Conservation (phyloP, 2,329 filamentous ascomycete genomes). For the Aspergillus flavus region DNA sequence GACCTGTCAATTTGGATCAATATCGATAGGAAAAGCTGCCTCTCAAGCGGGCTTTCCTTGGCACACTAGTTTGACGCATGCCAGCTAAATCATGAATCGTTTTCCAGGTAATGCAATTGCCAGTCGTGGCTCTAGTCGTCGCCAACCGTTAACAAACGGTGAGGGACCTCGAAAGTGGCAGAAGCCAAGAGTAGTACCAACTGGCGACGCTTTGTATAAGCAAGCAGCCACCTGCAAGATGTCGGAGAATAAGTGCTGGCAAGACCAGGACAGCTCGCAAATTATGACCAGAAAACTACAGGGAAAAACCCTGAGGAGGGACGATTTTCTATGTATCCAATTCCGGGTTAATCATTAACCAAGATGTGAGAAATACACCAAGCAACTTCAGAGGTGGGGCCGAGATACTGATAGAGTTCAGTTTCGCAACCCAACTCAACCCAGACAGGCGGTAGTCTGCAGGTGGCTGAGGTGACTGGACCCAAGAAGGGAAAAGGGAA, state of each 20-base stretch:
- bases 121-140: background rate
- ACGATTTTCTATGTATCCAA: slow-evolving; percentile 4
- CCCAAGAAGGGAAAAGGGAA: slow-evolving; percentile 5
- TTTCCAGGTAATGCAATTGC: background rate
- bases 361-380: slow-evolving; percentile 16
- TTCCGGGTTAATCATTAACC: background rate
- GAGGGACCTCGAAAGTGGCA: background rate
- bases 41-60: background rate
- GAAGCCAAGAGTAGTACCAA: background rate
- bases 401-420: slow-evolving; percentile 15
- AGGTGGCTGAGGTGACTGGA: slow-evolving; percentile 7
- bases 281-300: background rate
- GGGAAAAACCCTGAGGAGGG: background rate
- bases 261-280: background rate
- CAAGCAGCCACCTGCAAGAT: slow-evolving; percentile 6
- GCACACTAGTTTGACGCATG: slow-evolving; percentile 1
- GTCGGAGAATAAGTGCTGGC: slow-evolving; percentile 7
- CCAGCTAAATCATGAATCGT: background rate
- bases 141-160: slow-evolving; percentile 2
- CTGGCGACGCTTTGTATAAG: background rate
- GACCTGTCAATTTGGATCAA: slow-evolving; percentile 17
- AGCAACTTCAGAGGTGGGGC: slow-evolving; percentile 17
- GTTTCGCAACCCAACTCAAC: slow-evolving; percentile 1
- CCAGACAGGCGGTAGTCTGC: slow-evolving; percentile 7
- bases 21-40: slow-evolving; percentile 5